Evolutionary conservation across 305 asterid genomes (phyloP).

Genomic region (Rubia occidens): DNA sequence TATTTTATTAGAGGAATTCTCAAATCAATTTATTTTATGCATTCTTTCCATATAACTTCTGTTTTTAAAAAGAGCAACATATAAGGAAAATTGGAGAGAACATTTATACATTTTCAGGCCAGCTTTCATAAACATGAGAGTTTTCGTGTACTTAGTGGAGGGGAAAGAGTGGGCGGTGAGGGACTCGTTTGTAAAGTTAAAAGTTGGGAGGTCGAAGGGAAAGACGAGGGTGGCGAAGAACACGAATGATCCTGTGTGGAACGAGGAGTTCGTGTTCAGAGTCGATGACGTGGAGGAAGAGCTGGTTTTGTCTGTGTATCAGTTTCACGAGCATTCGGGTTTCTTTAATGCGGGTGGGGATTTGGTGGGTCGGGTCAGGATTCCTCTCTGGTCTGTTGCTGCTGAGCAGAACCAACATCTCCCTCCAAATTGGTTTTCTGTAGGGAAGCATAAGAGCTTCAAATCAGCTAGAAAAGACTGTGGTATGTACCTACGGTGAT

Average conservation of each 20-base stretch:
- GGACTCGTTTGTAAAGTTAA: constrained; percentile 85
- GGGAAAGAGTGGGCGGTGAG: constrained; percentile 71
- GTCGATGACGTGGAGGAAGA: constrained; percentile 82
- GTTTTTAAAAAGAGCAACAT: no score
- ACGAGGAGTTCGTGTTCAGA: constrained; percentile 72
- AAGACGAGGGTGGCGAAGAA: constrained; percentile 77
- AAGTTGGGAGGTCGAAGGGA: constrained; percentile 65
- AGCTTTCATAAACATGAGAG: constrained; percentile 35
- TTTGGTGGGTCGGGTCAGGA: constrained; percentile 55
- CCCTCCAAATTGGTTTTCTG: constrained; percentile 79
- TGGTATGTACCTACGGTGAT: constrained; percentile 27
- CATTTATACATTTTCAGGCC: background rate
- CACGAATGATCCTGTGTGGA: constrained; percentile 79
- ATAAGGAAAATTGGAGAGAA: no score
- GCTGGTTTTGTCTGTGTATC: constrained; percentile 81
- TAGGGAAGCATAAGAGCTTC: constrained; percentile 37
- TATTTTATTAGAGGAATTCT: no score
- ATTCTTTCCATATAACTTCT: no score
- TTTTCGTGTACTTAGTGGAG: constrained; percentile 77
- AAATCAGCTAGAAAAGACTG: constrained; percentile 35
- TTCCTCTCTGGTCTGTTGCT: constrained; percentile 54
- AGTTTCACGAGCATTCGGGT: constrained; percentile 51
- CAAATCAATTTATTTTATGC: no score
- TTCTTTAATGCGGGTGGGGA: constrained; percentile 25
- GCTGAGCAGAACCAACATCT: constrained; percentile 54